Evolutionary conservation across 345 rosid species (phyloP), one percentile per base, ranked within the genome.

Genomic region (Camelina hispida): DNA sequence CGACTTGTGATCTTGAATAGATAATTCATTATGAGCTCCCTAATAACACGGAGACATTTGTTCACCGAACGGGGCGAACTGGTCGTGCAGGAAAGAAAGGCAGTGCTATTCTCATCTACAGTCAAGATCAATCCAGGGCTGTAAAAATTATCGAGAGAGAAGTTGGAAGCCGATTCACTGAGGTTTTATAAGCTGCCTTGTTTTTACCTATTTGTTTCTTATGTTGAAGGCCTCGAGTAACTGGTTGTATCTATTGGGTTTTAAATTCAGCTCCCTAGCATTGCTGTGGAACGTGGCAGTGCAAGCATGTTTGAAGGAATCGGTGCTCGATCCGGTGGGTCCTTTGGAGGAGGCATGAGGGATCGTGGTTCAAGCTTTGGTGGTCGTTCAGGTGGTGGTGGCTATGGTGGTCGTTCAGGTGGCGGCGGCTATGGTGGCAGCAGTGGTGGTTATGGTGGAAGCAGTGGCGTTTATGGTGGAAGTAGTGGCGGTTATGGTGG

Each of bases 81-180:
- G 98, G 98, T n/a, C 97, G 99, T 72, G 99, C 99, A 61, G 98
- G 99, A 28, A 96, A 93, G 89, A 93, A 89, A 81, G 99, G 99
- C 76, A 87, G 78, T 83, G 91, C 94, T 4, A 89, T 96, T 75
- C 88, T 96, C 35, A 83, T 96, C 63, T 86, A 93, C 78, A 76
- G 91, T n/a, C 80, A 55, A 47, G 90, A 89, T 7, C 94, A 96
- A 65, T n/a, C 79, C 16, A 86, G 93, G 83, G 81, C 85, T 51
- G 86, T 96, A 37, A 84, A 42, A 82, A 59, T 75, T 16, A 84
- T 89, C 47, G 99, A 93, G 81, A 89, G 88, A 52, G 99, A 96
- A 78, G 87, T 89, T n/a, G 99, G 99, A n/a, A 85, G 86, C 84
- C 80, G 81, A 70, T 96, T 96, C 79, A 70, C 79, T 0, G 91